Base-by-base conservation (phyloP, 495 filamentous ascomycete species). In the Penicillium herquei region DNA sequence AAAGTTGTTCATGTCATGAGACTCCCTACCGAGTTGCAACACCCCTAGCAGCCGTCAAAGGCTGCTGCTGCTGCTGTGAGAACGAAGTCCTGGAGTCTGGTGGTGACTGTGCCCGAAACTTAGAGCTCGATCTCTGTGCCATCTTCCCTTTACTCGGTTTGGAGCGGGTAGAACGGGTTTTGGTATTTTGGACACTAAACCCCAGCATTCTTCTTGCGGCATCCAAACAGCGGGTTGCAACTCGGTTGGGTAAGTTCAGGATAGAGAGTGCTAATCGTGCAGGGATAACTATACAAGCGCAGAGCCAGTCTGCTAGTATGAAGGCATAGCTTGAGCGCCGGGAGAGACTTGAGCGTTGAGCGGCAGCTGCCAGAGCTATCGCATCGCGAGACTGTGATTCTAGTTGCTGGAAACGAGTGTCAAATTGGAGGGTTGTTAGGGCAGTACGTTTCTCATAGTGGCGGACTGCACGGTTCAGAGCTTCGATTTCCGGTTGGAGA, bases 361-460 rank as follows among this genome's bases (percentile, higher is more conserved):
- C 90, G 0, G 85, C 86, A 2, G 89, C 90, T 11, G 91, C 88
- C 12, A 97, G 75, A 1, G 88, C 78, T 42, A 96, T 77, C 1
- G 90, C 88, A 59, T 97, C 92, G 32, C 83, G 82, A 16, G 95
- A 67, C 39, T 88, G 80, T 0, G 71, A 64, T 53, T 96, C 87
- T 13, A 97, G 71, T 21, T 83, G 80, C 21, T 79, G 76, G 35
- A 98, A 79, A 14, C 89, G 83, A 14, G 80, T 79, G 44, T 98
- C 91, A 9, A 85, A 93, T 57, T 92, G 85, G 50, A 86, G 78
- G 0, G 84, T 73, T 16, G 87, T 80, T 2, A 92, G 69, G 0
- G 87, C 85, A 10, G 86, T 84, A 54, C 91, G 87, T 68, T 96
- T 97, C 74, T 98, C 94, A 59, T 96, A 96, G n/a, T 91, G 84